A percentile compares a stretch with the other conserved stretches of the same genome.
phyloP scores from a whole-genome alignment of 768 basidiomycete genomes.

The Cyclocybe cylindracea region DNA sequence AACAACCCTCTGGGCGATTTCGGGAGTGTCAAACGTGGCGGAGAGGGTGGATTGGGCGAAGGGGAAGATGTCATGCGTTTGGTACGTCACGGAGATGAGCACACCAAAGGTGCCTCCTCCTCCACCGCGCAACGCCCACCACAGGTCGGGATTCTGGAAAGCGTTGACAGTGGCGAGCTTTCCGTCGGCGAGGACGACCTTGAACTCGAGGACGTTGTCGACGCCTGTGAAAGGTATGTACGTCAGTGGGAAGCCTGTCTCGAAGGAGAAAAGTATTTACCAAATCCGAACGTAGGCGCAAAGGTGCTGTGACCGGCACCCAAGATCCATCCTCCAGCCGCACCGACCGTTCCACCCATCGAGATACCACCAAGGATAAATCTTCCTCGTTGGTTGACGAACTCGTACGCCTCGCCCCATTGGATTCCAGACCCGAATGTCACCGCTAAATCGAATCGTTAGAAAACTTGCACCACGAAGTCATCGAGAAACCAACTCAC shows the following conservation, averaged over 20 bases:
- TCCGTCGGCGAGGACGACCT: conserved; percentile 39
- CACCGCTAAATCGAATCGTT: conserved; percentile 16
- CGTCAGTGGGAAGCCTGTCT: no score
- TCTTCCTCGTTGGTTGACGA: conserved; percentile 36
- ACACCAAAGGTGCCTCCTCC: conserved; percentile 26
- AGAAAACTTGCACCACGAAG: neutral
- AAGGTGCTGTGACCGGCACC: conserved; percentile 49
- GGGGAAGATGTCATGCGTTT: conserved; percentile 39
- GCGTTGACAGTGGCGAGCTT: conserved; percentile 34
- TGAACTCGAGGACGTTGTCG: conserved; percentile 43
- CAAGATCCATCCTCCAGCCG: conserved; percentile 48
- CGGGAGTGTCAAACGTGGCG: conserved; percentile 31
- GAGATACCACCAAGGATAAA: conserved; percentile 47
- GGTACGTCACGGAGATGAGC: conserved; percentile 35
- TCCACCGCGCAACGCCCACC: conserved; percentile 47
- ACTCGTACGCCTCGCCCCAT: conserved; percentile 43
- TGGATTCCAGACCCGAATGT: conserved; percentile 45
- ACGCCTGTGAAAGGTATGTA: conserved; percentile 22
- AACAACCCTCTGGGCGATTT: conserved; percentile 27
- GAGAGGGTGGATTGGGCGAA: conserved; percentile 24
- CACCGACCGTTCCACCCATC: conserved; percentile 40
- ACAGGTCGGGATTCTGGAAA: conserved; percentile 40
- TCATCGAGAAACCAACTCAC: neutral
- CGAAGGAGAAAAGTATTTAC: conserved; percentile 17
- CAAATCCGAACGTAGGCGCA: conserved; percentile 42